These are phyloP conservation scores for Smallanthus sonchifolius DNA, from an alignment of 129 eudicot genomes.

Conservation along the genomic window DNA sequence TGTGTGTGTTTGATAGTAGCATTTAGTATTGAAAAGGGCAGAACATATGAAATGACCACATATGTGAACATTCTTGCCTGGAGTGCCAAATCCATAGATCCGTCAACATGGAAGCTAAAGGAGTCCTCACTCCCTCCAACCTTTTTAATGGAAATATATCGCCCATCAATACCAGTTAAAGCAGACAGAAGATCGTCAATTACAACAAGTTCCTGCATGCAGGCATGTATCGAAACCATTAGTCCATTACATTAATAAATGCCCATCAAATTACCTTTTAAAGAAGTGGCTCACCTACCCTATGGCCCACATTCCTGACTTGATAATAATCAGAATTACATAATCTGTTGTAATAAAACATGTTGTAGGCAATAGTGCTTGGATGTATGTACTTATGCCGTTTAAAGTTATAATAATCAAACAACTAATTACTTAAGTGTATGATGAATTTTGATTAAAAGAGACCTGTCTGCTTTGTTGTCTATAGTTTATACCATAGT, in stretches of 20 bases:
- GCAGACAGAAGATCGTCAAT: conserved; percentile 86
- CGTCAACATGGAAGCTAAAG: conserved; percentile 62
- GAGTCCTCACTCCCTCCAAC: conserved; percentile 51
- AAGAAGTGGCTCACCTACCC: neutral
- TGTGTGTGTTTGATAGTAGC: neutral
- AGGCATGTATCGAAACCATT: conserved; percentile 20
- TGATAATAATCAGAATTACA: neutral
- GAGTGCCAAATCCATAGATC: conserved; percentile 94
- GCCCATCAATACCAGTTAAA: conserved; percentile 87
- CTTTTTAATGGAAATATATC: conserved; percentile 59
- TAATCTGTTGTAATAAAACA: neutral
- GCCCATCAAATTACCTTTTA: neutral
- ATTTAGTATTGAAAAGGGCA: neutral
- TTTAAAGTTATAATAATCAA: neutral
- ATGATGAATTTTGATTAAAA: neutral
- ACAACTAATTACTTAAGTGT: neutral
- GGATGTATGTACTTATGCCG: neutral
- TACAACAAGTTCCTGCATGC: conserved; percentile 72
- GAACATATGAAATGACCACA: neutral
- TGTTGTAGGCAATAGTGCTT: neutral
- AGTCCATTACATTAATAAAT: neutral
- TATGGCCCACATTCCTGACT: neutral
- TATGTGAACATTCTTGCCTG: conserved; percentile 47
- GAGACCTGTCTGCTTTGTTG: too few species aligned
- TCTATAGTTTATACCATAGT: too few species aligned